phyloP scores from a whole-genome alignment of 1,139 yeast genomes.

The Taphrina pruni region DNA sequence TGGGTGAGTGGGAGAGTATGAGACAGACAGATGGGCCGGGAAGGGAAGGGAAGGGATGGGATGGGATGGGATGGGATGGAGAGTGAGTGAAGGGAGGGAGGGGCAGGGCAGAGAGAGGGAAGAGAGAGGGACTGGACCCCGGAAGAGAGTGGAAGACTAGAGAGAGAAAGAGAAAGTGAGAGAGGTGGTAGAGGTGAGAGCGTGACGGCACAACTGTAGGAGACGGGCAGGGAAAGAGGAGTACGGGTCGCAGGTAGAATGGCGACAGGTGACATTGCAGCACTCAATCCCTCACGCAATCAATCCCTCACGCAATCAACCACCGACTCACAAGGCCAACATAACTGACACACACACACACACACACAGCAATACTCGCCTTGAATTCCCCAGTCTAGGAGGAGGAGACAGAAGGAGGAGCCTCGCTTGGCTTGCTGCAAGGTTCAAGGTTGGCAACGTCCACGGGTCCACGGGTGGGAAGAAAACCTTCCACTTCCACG shows the following conservation, averaged over 20 bases:
- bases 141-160: not conserved
- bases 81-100: not conserved
- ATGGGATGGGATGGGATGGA: not conserved
- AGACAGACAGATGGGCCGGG: not conserved
- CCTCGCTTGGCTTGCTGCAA: not conserved
- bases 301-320: too few species aligned
- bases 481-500: too few species aligned
- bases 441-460: not conserved
- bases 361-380: too few species aligned
- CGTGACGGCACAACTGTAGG: not conserved
- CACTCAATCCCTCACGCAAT: too few species aligned
- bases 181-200: not conserved
- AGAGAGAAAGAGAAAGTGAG: not conserved
- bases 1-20: too few species aligned
- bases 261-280: too few species aligned
- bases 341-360: too few species aligned
- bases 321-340: too few species aligned
- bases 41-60: slow-evolving; percentile 6
- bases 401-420: not conserved
- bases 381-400: too few species aligned
- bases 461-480: too few species aligned
- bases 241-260: too few species aligned
- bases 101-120: not conserved
- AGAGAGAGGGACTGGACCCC: not conserved
- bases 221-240: not conserved